Base-by-base conservation (phyloP, 306 rosid genomes). In the Glycine soja region DNA sequence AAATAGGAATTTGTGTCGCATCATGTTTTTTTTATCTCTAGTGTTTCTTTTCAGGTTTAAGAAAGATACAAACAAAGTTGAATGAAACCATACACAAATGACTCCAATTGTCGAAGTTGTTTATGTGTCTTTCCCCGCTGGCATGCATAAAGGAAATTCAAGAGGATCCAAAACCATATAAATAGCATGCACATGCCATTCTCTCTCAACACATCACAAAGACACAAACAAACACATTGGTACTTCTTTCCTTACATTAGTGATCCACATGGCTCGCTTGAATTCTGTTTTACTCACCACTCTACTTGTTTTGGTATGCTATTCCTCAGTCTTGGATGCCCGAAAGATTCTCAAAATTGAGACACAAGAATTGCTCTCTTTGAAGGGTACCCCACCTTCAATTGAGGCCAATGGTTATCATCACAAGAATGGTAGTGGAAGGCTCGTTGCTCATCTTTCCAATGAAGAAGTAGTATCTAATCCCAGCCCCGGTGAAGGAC, bases 401-500 rank as follows among this genome's bases (percentile, higher is more conserved):
- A 45, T n/a, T 38, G 32, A 57, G 56, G 14, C 10, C 11, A 47
- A 10, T 34, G n/a, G 46, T 72, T n/a, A 64, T 77, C 5, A 15
- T 77, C 3, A 15, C 45, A 48, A 14, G 32, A 36, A 11, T 40
- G 34, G 40, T 19, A 67, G 11, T 6, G 78, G 48, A 68, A 69
- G 77, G 47, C 6, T 42, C 7, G 1, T 61, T 40, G 8, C 8
- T 42, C 70, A 14, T 74, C 12, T 68, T 69, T 34, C 67, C 69
- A 30, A 62, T 24, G 74, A 36, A 67, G 45, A 69, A 14, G 7
- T 79, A 3, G 19, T 3, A 36, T 51, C 84, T 8, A 4, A 2
- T 11, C 87, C 87, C 8, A 84, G 87, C 53, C 87, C 87, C 0
- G 81, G 84, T 12, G 75, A 11, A 8, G 87, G 87, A 3, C 78